Conservation (phyloP, 192 early-diverging fungal species). For the Coemansia sp. region DNA sequence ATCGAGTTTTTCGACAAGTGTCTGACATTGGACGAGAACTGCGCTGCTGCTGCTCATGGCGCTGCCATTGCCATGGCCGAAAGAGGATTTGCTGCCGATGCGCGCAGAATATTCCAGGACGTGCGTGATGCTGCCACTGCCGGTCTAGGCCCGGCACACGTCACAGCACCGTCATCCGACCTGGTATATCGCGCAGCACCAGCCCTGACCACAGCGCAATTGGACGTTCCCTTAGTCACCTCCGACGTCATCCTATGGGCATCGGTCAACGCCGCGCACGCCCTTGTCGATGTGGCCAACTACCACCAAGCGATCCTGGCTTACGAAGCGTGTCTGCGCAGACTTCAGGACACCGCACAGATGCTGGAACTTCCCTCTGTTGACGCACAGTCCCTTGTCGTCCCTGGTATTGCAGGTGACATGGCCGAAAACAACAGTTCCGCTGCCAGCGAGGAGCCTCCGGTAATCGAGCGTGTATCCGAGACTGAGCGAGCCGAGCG, state of each 20-base stretch:
- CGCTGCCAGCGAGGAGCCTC: neutral
- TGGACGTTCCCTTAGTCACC: constrained; percentile 7
- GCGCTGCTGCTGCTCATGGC: constrained; percentile 82
- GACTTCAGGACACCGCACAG: constrained; percentile 25
- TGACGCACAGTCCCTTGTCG: neutral
- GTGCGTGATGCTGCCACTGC: constrained; percentile 58
- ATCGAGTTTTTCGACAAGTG: constrained; percentile 81
- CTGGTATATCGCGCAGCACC: constrained; percentile 17
- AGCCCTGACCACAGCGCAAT: neutral
- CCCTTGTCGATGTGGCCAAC: constrained; percentile 70
- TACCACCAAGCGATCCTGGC: constrained; percentile 68
- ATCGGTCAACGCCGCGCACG: constrained; percentile 76
- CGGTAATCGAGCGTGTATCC: constrained; percentile 8
- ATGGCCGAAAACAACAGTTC: neutral
- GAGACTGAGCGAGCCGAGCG: constrained; percentile 24
- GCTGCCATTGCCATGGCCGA: constrained; percentile 84
- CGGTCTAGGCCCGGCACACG: constrained; percentile 29
- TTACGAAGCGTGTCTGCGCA: constrained; percentile 66
- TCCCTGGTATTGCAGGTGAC: neutral
- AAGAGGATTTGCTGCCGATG: constrained; percentile 59
- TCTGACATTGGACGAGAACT: constrained; percentile 64
- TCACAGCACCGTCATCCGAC: constrained; percentile 17
- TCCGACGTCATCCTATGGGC: constrained; percentile 54
- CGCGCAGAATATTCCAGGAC: constrained; percentile 66
- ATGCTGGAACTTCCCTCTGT: constrained; percentile 3